Evolutionary conservation across 768 basidiomycete genomes (phyloP).

Genomic region (Paxillus rubicundulus): DNA sequence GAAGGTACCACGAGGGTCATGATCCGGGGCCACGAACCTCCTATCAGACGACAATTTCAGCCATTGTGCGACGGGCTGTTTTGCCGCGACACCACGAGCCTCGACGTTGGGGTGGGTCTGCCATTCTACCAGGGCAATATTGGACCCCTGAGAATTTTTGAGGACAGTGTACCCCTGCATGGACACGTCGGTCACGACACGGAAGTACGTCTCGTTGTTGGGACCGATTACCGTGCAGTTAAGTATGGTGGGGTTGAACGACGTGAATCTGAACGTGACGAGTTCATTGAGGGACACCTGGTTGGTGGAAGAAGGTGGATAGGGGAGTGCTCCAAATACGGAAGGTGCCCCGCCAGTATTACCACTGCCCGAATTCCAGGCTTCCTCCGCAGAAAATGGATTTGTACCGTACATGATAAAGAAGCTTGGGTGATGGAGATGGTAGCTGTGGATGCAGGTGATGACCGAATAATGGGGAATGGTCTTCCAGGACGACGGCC

Average conservation of each 20-base stretch:
- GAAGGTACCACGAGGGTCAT: not conserved
- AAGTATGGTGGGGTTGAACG: constrained; percentile 49
- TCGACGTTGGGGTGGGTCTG: constrained; percentile 47
- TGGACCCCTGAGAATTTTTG: constrained; percentile 46
- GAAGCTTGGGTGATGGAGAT: not conserved
- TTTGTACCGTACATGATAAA: constrained; percentile 24
- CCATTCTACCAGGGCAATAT: constrained; percentile 61
- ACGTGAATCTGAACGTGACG: constrained; percentile 48
- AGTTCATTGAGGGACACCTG: constrained; percentile 32
- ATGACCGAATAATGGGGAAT: not conserved
- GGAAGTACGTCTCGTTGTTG: constrained; percentile 46
- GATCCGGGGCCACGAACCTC: constrained; percentile 32
- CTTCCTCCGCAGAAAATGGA: constrained; percentile 28
- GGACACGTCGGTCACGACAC: constrained; percentile 47
- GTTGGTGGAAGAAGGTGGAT: constrained; percentile 33
- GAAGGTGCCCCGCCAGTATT: constrained; percentile 38
- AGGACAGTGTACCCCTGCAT: constrained; percentile 54
- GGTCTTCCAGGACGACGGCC: not conserved
- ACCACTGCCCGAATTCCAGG: constrained; percentile 14
- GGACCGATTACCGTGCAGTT: constrained; percentile 56
- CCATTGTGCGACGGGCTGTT: constrained; percentile 53
- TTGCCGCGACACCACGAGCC: constrained; percentile 46
- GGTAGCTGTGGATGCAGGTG: not conserved
- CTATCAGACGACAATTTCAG: constrained; percentile 48
- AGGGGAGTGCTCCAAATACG: constrained; percentile 63